Evolutionary conservation across 129 eudicot genomes (phyloP).

Genomic region (Pulicaria dysenterica): DNA sequence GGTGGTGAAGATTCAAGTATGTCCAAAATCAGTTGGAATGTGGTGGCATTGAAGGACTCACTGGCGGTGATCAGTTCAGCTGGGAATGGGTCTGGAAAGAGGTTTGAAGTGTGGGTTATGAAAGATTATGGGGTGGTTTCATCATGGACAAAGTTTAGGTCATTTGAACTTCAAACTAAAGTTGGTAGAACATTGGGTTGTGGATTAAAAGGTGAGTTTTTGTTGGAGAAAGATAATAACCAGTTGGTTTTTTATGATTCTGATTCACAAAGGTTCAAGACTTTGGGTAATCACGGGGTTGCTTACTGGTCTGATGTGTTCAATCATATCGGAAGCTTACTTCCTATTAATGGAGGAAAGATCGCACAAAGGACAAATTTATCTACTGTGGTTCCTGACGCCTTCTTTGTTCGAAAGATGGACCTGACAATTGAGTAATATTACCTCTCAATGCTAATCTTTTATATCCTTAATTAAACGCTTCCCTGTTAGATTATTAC

Average conservation of each 20-base stretch:
- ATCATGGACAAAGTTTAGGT: slow-evolving; percentile 31
- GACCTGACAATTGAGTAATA: slow-evolving; percentile 23
- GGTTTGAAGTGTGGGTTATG: slow-evolving; percentile 38
- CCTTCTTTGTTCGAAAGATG: slow-evolving; percentile 33
- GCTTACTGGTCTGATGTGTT: slow-evolving; percentile 36
- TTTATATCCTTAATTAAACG: slow-evolving; percentile 7
- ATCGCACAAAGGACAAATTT: slow-evolving; percentile 18
- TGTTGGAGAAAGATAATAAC: slow-evolving; percentile 36
- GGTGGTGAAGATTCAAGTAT: slow-evolving; percentile 5
- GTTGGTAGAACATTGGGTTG: slow-evolving; percentile 36
- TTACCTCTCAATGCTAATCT: neutral
- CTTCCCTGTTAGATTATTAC: slow-evolving; percentile 13
- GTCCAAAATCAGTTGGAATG: slow-evolving; percentile 24
- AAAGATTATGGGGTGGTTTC: slow-evolving; percentile 34
- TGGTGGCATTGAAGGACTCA: slow-evolving; percentile 15
- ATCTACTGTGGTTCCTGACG: slow-evolving; percentile 22
- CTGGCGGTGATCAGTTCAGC: slow-evolving; percentile 23
- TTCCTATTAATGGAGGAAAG: slow-evolving; percentile 33
- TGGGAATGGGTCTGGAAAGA: slow-evolving; percentile 22
- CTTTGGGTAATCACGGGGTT: slow-evolving; percentile 33
- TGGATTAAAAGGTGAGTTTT: slow-evolving; percentile 29
- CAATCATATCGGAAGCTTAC: slow-evolving; percentile 36
- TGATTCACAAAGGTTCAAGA: slow-evolving; percentile 18
- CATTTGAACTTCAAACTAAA: slow-evolving; percentile 23
- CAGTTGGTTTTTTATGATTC: slow-evolving; percentile 35